Conservation (phyloP, 805 yeast species). For the Candida ortonii region DNA sequence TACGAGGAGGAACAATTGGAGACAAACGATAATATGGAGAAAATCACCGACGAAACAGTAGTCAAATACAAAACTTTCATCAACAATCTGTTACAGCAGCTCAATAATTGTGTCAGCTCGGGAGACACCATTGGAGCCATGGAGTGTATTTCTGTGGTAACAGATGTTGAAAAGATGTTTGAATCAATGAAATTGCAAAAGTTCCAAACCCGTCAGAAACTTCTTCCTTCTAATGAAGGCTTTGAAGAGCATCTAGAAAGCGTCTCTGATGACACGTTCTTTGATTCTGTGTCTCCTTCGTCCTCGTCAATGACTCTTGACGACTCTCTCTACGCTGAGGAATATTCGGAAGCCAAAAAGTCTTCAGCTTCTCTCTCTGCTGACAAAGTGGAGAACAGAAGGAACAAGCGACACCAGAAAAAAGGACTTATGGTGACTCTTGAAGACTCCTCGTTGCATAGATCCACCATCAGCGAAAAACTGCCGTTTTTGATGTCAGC, state of each 20-base stretch:
- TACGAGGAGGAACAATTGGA: conserved; percentile 23
- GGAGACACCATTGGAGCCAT: conserved; percentile 57
- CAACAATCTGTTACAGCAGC: conserved; percentile 52
- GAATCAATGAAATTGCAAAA: conserved; percentile 43
- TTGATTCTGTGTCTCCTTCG: conserved; percentile 11
- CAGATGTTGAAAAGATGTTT: conserved; percentile 73
- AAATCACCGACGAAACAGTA: conserved; percentile 41
- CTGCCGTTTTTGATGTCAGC: conserved; percentile 66
- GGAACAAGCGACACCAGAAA: conserved; percentile 13
- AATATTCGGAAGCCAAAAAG: conserved; percentile 9
- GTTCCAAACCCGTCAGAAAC: conserved; percentile 9
- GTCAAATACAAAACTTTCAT: conserved; percentile 57
- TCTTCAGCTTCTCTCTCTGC: conserved; percentile 15
- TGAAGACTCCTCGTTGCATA: conserved; percentile 38
- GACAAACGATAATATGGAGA: conserved; percentile 9
- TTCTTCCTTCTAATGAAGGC: conserved; percentile 6
- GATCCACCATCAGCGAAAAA: conserved; percentile 59
- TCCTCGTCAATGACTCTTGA: conserved; percentile 13
- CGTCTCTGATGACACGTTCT: no score
- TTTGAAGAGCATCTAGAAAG: conserved; percentile 4
- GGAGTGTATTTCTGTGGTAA: conserved; percentile 65
- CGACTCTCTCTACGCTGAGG: conserved; percentile 14
- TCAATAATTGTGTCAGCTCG: conserved; percentile 50
- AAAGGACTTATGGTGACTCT: conserved; percentile 9
- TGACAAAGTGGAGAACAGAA: conserved; percentile 17